Base-by-base conservation (phyloP, 768 basidiomycete genomes). In the Lyophyllum atratum region DNA sequence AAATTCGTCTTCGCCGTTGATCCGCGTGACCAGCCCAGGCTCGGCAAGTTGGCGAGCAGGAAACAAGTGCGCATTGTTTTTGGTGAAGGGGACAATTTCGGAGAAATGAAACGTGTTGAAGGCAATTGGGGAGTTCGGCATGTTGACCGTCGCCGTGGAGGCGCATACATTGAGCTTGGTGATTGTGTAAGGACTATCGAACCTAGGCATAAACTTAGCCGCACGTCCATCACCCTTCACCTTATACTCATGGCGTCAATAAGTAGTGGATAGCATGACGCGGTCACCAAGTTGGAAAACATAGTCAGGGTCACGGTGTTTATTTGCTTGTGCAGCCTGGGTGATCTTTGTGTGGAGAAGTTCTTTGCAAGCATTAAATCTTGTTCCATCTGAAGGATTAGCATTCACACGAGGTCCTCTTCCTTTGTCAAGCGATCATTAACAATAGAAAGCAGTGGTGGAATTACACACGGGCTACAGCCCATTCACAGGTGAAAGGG, bases 401-500 rank as follows among this genome's bases (percentile, higher is more conserved):
- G 29, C 6, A 11, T 15, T 3, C 34, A 3, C 11, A 15, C 34
- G 14, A 15, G 4, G 11, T 9, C 34, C 14, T 37, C 34, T 14
- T 37, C 34, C 34, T 37, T 37, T 3, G 11, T 4, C 12, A 7
- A 15, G 14, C 6, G 34, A 15, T 15, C 9, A 3, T 37, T 14
- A n/a, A n/a, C 11, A 40, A 6, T 2, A 2, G 39, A 2, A 7
- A 66, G 22, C 15, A 67, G 28, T 5, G 67, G 61, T 1, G 67
- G 71, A 21, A 73, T 59, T 1, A 70, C 1, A 0, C 60, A 53
- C 0, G 72, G 72, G 0, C 51, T 55, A 0, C 56, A 47, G 1
- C 73, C 67, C 10, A 60, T 43, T 6, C 61, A 52, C 0, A 73
- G 57, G 17, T 69, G 65, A 48, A 71, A 71, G 0, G 63, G 65